phyloP scores from a whole-genome alignment of 495 filamentous ascomycete species.

The Penicillium silybi region DNA sequence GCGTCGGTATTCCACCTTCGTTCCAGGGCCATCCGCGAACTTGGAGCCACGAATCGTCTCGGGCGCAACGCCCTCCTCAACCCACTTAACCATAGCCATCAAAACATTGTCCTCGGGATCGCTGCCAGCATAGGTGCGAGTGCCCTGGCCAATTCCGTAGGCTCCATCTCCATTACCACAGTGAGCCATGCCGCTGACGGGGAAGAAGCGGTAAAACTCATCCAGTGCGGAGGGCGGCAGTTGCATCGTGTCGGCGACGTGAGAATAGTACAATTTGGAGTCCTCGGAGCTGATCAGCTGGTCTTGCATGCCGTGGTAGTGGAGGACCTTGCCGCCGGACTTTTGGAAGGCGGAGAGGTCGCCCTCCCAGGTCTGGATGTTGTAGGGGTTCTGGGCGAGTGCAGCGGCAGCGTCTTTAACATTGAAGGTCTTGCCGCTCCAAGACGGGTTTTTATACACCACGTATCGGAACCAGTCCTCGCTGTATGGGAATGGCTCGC shows the following conservation, averaged over 20 bases:
- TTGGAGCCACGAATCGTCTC: slow-evolving; percentile 52
- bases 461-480: slow-evolving; percentile 52
- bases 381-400: slow-evolving; percentile 40
- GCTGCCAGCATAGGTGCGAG: slow-evolving; percentile 21
- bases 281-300: slow-evolving; percentile 40
- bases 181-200: slow-evolving; percentile 28
- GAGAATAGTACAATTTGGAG: slow-evolving; percentile 42
- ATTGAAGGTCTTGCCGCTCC: slow-evolving; percentile 40
- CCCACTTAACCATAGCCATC: slow-evolving; percentile 57
- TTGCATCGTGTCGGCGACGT: slow-evolving; percentile 43
- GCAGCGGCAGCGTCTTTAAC: slow-evolving; percentile 36
- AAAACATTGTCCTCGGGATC: slow-evolving; percentile 44
- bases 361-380: slow-evolving; percentile 48
- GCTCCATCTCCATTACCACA: slow-evolving; percentile 51
- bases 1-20: slow-evolving; percentile 31
- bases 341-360: slow-evolving; percentile 42
- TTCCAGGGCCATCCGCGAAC: slow-evolving; percentile 40
- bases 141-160: slow-evolving; percentile 48
- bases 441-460: slow-evolving; percentile 48
- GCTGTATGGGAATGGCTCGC: slow-evolving; percentile 37
- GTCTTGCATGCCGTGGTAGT: slow-evolving; percentile 49
- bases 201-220: slow-evolving; percentile 17
- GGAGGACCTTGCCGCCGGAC: slow-evolving; percentile 47
- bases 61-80: slow-evolving; percentile 54
- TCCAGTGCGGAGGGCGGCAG: slow-evolving; percentile 41